Percentiles rank a stretch among this genome's conserved stretches.
These are phyloP conservation scores for Eucalyptus marginata DNA, from an alignment of 345 rosid genomes.

Conservation along the genomic window DNA sequence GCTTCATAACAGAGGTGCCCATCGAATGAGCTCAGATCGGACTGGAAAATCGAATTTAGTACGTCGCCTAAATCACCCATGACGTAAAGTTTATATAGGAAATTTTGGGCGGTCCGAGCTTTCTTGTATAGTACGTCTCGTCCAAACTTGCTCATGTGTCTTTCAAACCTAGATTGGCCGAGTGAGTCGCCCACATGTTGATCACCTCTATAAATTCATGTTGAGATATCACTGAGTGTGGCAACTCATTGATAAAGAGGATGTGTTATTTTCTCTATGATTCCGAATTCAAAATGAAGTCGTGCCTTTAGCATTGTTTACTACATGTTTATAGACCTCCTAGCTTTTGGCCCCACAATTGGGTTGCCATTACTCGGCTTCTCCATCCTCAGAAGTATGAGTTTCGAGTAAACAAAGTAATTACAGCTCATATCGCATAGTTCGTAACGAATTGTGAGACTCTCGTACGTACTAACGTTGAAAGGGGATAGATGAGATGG, in stretches of 20 bases:
- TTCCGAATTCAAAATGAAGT: neutral
- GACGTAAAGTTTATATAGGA: neutral
- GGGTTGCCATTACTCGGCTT: fast-evolving
- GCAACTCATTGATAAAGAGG: neutral
- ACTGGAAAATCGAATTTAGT: neutral
- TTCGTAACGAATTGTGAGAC: fast-evolving
- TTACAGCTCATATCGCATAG: fast-evolving
- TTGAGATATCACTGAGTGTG: neutral
- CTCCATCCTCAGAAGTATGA: fast-evolving
- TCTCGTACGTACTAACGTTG: neutral
- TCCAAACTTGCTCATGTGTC: neutral
- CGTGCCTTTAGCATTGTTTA: neutral
- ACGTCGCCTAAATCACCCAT: no score
- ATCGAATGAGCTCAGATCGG: neutral
- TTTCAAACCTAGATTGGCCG: neutral
- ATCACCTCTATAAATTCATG: neutral
- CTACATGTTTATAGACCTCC: neutral
- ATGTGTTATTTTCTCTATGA: neutral
- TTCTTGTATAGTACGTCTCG: neutral
- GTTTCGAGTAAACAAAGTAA: neutral
- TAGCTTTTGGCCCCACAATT: neutral
- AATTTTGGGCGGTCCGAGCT: neutral
- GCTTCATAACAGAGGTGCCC: no score
- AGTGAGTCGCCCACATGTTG: neutral
- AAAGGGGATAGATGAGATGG: neutral